Evolutionary conservation across 2,329 filamentous ascomycete genomes (phyloP).

Genomic region (Colletotrichum orchidophilum): DNA sequence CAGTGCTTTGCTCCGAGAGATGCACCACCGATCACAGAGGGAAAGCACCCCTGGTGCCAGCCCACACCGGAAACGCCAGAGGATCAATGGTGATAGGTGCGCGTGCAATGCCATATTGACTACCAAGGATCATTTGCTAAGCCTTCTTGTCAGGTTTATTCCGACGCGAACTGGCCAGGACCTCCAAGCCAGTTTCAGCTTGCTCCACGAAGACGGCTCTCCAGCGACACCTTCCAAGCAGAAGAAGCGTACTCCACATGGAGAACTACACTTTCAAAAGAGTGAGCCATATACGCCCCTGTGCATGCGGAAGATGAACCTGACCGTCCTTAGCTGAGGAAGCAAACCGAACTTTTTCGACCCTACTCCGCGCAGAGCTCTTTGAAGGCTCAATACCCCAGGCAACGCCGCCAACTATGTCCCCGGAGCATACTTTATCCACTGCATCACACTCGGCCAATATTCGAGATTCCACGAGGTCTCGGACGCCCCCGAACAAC

Average conservation of each 20-base stretch:
- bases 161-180: slow-evolving; percentile 94
- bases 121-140: neutral
- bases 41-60: slow-evolving; percentile 64
- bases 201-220: slow-evolving; percentile 91
- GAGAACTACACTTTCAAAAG: slow-evolving; percentile 93
- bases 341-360: slow-evolving; percentile 92
- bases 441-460: slow-evolving; percentile 60
- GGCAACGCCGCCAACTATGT: slow-evolving; percentile 70
- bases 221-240: slow-evolving; percentile 89
- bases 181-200: slow-evolving; percentile 89
- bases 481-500: slow-evolving; percentile 82
- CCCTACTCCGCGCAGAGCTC: slow-evolving; percentile 86
- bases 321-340: slow-evolving; percentile 73
- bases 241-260: slow-evolving; percentile 85
- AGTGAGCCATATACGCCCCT: slow-evolving; percentile 63
- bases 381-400: slow-evolving; percentile 93
- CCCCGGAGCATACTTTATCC: slow-evolving; percentile 64
- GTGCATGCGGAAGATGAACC: neutral
- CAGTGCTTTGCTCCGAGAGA: slow-evolving; percentile 60
- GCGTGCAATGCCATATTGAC: slow-evolving; percentile 29
- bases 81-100: slow-evolving; percentile 71
- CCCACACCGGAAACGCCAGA: slow-evolving; percentile 67
- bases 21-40: slow-evolving; percentile 59
- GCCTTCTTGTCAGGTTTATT: slow-evolving; percentile 76
- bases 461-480: slow-evolving; percentile 72